Evolutionary conservation across 495 filamentous ascomycete species (phyloP), one percentile per base, ranked within the genome.

Genomic region (Trichoderma virens): DNA sequence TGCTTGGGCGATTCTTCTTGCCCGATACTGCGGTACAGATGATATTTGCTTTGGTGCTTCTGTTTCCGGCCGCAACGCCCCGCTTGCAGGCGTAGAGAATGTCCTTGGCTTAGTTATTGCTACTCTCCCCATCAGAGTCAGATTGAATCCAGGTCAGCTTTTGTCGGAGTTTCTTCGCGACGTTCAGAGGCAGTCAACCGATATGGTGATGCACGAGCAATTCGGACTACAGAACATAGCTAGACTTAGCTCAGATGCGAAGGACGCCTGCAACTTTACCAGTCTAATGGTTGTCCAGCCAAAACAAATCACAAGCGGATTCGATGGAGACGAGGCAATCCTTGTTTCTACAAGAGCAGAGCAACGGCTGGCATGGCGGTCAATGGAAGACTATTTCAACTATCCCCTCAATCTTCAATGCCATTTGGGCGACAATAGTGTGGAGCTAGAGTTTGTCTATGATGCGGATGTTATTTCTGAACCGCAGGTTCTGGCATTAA

Each of bases 21-120:
- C 73, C 11, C 67, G 69, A 0, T 67, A 79, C 47, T 75, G 76
- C n/a, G 73, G 70, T 0, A 71, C 70, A 1, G 68, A 74, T 23
- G 79, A 81, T 8, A 73, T 82, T 16, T 75, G 80, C 9, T 82
- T 82, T 63, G 79, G 79, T 20, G 77, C 79, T 62, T 62, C 80
- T 13, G 70, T 82, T 31, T 78, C 75, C 60, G 84, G 83, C 35
- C 74, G 85, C 0, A 73, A 78, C 28, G 74, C 76, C 8, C 70
- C 76, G 11, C 65, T 85, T 0, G 64, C 68, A 5, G 82, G 78
- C 28, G 69, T 86, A 18, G 72, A 73, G 20, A 70, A 75, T 20
- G 79, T 84, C 51, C 67, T 74, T 9, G 84, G 82, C 0, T 78
- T 86, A 0, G 74, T 85, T 2, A 80, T 88, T 54, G 78, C 85